These are phyloP conservation scores for Phytophthora hybrid DNA, from an alignment of 352 stramenopile genomes.

Conservation along the genomic window DNA sequence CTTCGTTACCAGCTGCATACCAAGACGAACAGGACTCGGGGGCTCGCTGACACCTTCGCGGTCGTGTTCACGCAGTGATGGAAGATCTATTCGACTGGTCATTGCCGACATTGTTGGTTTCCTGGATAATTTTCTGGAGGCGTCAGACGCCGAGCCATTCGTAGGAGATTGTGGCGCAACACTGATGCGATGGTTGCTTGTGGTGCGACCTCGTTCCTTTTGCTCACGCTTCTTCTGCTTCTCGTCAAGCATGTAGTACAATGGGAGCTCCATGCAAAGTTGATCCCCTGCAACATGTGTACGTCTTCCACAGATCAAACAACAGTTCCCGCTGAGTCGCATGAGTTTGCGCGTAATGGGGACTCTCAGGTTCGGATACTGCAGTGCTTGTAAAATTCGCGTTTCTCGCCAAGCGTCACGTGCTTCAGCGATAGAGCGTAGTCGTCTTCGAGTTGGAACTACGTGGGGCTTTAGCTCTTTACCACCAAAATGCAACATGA, in stretches of 20 bases:
- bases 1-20: slow-evolving; percentile 52
- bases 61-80: slow-evolving; percentile 37
- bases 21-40: slow-evolving; percentile 44
- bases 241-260: slow-evolving; percentile 75
- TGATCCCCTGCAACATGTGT: slow-evolving; percentile 82
- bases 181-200: slow-evolving; percentile 66
- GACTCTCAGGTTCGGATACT: slow-evolving; percentile 74
- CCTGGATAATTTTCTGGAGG: slow-evolving; percentile 4
- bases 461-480: slow-evolving; percentile 77
- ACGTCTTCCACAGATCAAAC: slow-evolving; percentile 73
- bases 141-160: slow-evolving; percentile 1
- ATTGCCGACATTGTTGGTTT: slow-evolving; percentile 11
- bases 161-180: slow-evolving; percentile 28
- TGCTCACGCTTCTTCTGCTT: slow-evolving; percentile 61
- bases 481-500: slow-evolving; percentile 70
- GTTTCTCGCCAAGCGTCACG: slow-evolving; percentile 82
- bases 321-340: slow-evolving; percentile 81
- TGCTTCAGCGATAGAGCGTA: slow-evolving; percentile 60
- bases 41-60: slow-evolving; percentile 17
- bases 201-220: slow-evolving; percentile 45
- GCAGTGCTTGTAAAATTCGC: slow-evolving; percentile 71
- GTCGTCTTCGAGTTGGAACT: slow-evolving; percentile 45
- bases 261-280: slow-evolving; percentile 79
- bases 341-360: slow-evolving; percentile 88
- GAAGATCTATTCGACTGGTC: slow-evolving; percentile 29